phyloP scores from a whole-genome alignment of 352 stramenopile genomes.

The Phytophthora pinifolia region DNA sequence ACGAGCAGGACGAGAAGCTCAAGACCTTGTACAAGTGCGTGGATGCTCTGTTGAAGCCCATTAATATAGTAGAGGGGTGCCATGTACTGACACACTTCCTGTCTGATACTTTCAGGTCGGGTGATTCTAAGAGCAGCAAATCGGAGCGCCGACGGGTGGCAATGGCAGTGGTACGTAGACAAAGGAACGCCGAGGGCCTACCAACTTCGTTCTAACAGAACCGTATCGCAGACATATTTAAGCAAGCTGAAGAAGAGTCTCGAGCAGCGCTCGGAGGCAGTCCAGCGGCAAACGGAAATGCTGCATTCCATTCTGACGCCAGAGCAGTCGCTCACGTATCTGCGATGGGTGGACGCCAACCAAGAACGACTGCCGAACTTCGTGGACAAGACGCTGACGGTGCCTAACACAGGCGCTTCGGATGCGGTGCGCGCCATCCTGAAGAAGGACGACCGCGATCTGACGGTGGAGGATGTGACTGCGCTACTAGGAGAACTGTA shows the following conservation, averaged over 20 bases:
- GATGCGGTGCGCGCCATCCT: constrained; percentile 75
- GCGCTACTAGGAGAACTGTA: constrained; percentile 71
- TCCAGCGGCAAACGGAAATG: constrained; percentile 79
- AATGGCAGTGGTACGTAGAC: constrained; percentile 69
- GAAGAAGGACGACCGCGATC: constrained; percentile 81
- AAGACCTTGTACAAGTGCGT: constrained; percentile 86
- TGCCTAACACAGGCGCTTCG: constrained; percentile 54
- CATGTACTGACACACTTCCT: constrained; percentile 3
- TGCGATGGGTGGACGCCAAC: constrained; percentile 83
- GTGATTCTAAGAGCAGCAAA: constrained; percentile 83
- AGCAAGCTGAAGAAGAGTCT: constrained; percentile 86
- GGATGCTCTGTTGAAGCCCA: neutral
- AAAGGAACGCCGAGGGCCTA: too few relatives aligned
- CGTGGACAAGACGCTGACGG: constrained; percentile 60
- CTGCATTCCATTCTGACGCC: constrained; percentile 86
- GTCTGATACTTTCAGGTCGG: constrained; percentile 38
- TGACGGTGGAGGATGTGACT: constrained; percentile 87
- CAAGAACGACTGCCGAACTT: constrained; percentile 65
- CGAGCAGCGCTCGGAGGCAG: constrained; percentile 73
- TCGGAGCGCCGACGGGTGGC: constrained; percentile 77
- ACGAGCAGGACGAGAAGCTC: constrained; percentile 90
- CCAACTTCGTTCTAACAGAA: too few relatives aligned
- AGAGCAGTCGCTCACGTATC: constrained; percentile 82
- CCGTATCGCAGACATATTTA: constrained; percentile 73
- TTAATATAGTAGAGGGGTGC: neutral